Base-by-base conservation (phyloP, 371 early-diverging fungal species). In the Mucor mucedo region DNA sequence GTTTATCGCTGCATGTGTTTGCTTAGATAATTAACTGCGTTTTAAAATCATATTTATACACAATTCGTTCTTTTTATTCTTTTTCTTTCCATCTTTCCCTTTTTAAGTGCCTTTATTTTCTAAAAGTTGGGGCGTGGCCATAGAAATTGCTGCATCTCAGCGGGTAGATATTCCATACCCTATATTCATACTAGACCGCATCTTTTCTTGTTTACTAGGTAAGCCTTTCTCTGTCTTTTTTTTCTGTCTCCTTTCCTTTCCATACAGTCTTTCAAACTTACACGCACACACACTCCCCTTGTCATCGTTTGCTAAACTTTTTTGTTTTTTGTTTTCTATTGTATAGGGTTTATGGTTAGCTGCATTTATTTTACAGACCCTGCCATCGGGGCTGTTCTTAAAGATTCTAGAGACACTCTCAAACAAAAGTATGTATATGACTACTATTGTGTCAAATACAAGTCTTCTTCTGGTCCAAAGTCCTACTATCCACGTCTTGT, bases 301-400 rank as follows among this genome's bases (percentile, higher is more conserved):
- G 9, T 52, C n/a, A n/a, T 52, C 28, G 5, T 28, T 21, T 21
- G 21, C 21, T 21, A 0, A 21, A 0, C 21, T 21, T 21, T 21
- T 21, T 21, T n/a, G n/a, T n/a, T 1, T 21, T 21, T 21, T 1
- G 21, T 21, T 21, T 21, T 21, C 21, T 21, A 1, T 0, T 21
- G 21, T 7, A 3, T 67, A 76, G 79, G 76, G 0, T 58, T 76
- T 35, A 62, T 79, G 66, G 66, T 76, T 13, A 68, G 69, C 41
- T 58, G 60, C 33, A 69, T 79, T 3, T 79, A 73, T 39, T 76
- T 76, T 33, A 68, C 76, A 2, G 79, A 79, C 52, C 79, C 79
- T 35, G 69, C 74, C 5, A 70, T 79, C 9, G 52, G 50, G 4
- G 61, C 60, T 7, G 65, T 70, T 0, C 40, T 62, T 13, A 55